phyloP scores from a whole-genome alignment of 169 alveolate species.

The Miamiensis avidus region DNA sequence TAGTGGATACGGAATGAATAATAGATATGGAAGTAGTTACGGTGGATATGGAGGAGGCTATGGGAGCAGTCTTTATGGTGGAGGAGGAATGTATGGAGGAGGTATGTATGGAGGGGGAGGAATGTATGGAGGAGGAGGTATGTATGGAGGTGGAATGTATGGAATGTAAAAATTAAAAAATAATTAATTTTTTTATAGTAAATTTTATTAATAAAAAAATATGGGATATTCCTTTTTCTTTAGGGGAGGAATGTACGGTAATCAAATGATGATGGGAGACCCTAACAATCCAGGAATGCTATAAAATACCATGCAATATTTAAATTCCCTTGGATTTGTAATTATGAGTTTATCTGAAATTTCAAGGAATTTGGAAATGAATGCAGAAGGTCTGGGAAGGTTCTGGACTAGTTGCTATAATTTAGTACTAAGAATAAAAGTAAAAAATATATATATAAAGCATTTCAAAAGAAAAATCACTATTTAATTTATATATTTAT shows the following conservation, averaged over 20 bases:
- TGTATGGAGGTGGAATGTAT: conserved; percentile 9
- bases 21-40: conserved; percentile 5
- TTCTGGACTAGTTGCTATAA: background rate
- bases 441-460: too few relatives aligned
- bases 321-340: conserved; percentile 7
- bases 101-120: conserved; percentile 27
- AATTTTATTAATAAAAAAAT: too few relatives aligned
- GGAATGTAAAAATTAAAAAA: too few relatives aligned
- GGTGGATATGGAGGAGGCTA: conserved; percentile 18
- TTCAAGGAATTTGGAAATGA: conserved; percentile 24
- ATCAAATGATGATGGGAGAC: conserved; percentile 1
- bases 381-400: conserved; percentile 16
- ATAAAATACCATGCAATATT: conserved; percentile 19
- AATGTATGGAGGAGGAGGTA: conserved; percentile 19
- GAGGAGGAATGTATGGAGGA: conserved; percentile 16
- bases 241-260: conserved; percentile 19
- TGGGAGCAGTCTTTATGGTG: conserved; percentile 26
- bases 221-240: too few relatives aligned
- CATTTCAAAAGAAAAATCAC: too few relatives aligned
- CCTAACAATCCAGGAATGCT: conserved; percentile 1
- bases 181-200: too few relatives aligned
- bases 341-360: conserved; percentile 15
- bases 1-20: too few relatives aligned
- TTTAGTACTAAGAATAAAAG: background rate
- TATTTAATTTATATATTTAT: too few relatives aligned